Percentiles rank a stretch among this genome's conserved stretches.
Evolutionary conservation across 1,284 basidiomycete species (phyloP).

Genomic region (Cryptococcus sp.): DNA sequence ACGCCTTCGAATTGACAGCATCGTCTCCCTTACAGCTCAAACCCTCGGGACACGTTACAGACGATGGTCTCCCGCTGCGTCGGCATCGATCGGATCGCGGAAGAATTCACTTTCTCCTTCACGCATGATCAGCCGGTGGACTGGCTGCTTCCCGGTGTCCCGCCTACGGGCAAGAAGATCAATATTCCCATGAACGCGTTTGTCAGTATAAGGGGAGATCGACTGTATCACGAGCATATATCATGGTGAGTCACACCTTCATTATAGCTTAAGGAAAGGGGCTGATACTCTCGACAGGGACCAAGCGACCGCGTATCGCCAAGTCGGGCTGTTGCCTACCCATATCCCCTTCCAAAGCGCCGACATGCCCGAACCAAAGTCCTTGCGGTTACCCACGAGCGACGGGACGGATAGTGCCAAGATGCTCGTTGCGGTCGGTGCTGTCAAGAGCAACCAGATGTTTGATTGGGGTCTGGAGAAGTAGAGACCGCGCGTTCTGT

Average conservation of each 20-base stretch:
- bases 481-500: background rate
- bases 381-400: conserved; percentile 24
- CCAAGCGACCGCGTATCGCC: conserved; percentile 28
- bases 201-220: conserved; percentile 62
- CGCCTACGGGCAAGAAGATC: conserved; percentile 58
- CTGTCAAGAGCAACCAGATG: conserved; percentile 27
- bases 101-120: conserved; percentile 38
- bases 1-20: background rate
- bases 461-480: conserved; percentile 13
- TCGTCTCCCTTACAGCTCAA: conserved; percentile 59
- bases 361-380: conserved; percentile 9
- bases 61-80: conserved; percentile 27
- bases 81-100: conserved; percentile 30
- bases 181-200: conserved; percentile 61
- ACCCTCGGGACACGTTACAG: conserved; percentile 45
- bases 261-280: no score
- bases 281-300: conserved; percentile 21
- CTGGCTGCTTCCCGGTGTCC: conserved; percentile 56
- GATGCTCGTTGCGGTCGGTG: conserved; percentile 26
- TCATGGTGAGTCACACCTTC: conserved; percentile 34
- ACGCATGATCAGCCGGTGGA: conserved; percentile 59
- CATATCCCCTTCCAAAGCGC: conserved; percentile 12
- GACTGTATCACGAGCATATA: conserved; percentile 60
- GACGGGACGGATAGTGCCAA: conserved; percentile 18
- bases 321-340: conserved; percentile 24